Evolutionary conservation across 2,329 filamentous ascomycete species (phyloP), one percentile per base, ranked within the genome.

Genomic region (Claviceps sp.): DNA sequence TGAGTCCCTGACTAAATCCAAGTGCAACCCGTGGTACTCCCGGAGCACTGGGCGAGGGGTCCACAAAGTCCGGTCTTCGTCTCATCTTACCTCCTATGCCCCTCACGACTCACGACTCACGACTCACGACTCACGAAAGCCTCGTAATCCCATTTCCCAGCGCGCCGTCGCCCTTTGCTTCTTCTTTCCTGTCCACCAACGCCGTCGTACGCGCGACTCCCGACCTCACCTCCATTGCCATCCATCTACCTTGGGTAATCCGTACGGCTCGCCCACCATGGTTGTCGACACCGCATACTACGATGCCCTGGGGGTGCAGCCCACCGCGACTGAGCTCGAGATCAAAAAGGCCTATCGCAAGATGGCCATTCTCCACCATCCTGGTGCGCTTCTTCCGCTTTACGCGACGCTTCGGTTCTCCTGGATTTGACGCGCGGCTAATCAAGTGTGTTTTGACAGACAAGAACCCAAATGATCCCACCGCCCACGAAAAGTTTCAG

Each of bases 271-370:
- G 38, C 51, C 58, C 64, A 74, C 62, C 64, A 94, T 94, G 88
- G 88, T 93, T 61, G 86, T 85, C 62, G 88, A 95, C 68, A 94
- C 88, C 53, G 73, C 80, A 60, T 95, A 95, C 71, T 94, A 94
- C 70, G 89, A 95, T 70, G 82, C 81, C 60, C 76, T 96, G 40
- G 87, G 86, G 64, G 89, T 96, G 62, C 75, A 83, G 71, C 84
- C 88, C 58, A 88, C 85, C 52, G 91, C 90, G 34, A 85, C 87
- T 40, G 87, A 91, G 67, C 79, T 95, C 49, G 89, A 96, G 66
- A 96, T 96, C 71, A 96, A 96, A 70, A 95, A 95, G 73, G 90
- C 90, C 29, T 96, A 96, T 71, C 82, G 90, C 66, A 96, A 91
- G 72, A 79, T 93, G 59, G 93, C 93, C 60, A 96, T 97, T 68